These are phyloP conservation scores for Globisporangium iwayamae DNA, from an alignment of 352 stramenopile genomes.

Conservation along the genomic window DNA sequence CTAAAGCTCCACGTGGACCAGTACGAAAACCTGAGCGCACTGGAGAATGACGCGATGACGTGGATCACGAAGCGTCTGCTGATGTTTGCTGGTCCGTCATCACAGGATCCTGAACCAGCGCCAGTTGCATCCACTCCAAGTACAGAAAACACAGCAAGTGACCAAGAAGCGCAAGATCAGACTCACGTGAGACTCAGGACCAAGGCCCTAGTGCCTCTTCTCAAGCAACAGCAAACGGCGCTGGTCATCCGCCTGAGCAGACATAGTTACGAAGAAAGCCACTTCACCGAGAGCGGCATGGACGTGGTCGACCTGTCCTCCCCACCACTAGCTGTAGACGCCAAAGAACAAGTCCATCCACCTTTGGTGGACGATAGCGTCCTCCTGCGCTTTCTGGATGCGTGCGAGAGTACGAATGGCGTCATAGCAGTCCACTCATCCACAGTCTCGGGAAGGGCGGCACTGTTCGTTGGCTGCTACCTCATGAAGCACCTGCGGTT, in stretches of 20 bases:
- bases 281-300: conserved; percentile 85
- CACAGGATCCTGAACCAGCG: background rate
- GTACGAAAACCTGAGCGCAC: background rate
- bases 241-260: conserved; percentile 93
- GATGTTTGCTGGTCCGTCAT: conserved; percentile 12
- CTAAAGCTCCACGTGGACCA: background rate
- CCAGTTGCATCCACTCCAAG: background rate
- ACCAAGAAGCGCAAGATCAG: background rate
- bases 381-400: conserved; percentile 81
- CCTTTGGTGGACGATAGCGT: conserved; percentile 60
- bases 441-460: conserved; percentile 81
- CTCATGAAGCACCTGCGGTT: conserved; percentile 98
- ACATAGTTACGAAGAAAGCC: conserved; percentile 85
- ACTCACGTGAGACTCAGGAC: background rate
- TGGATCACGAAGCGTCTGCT: conserved; percentile 26
- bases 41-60: background rate
- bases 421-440: conserved; percentile 64
- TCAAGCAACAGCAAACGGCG: conserved; percentile 65
- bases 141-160: background rate
- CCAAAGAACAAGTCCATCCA: conserved; percentile 72
- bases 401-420: conserved; percentile 73
- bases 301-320: conserved; percentile 89
- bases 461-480: conserved; percentile 96
- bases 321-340: conserved; percentile 22
- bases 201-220: conserved; percentile 9